Base-by-base conservation (phyloP, 129 eudicot genomes). In the Calendula officinalis region DNA sequence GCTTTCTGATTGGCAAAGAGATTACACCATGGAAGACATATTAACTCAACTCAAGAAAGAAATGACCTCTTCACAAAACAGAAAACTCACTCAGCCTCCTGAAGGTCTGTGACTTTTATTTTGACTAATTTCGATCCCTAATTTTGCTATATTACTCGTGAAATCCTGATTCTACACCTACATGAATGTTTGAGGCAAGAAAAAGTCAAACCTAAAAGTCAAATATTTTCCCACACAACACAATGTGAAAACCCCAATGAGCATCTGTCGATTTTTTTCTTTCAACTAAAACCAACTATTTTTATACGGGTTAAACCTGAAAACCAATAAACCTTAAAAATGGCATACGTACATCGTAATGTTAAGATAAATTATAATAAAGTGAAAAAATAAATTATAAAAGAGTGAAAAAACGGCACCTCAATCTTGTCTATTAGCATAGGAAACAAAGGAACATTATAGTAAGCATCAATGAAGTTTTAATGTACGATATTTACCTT, bases 1-100 rank as follows among this genome's bases (percentile, higher is more conserved):
- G 94, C 96, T 88, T 66, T 75, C 86, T 59, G 75, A 85, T 59
- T 88, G 96, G 96, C 78, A 73, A 69, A 78, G 89, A 64, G 89
- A 88, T 74, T 75, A 82, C 78, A 88, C 96, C 33, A 88, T 85
- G 96, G 96, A 88, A 75, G 86, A 80, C 75, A 75, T 88, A 72
- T 52, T 88, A 55, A 66, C 77, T 72, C 86, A 75, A 70, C 74
- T 88, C 77, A 85, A 82, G 73, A 88, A 85, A 67, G 96, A 88
- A 54, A 88, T 88, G 96, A 72, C 60, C 43, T 82, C 94, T 56
- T 83, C 96, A 3, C 89, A 85, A 51, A 88, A 88, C 72, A 78
- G 96, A 43, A 88, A 75, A 75, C 84, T 88, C 66, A 67, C 85
- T 78, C 96, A 88, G 73, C 96, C 96, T 68, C 68, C 81, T 49